Evolutionary conservation across 2,329 filamentous ascomycete species (phyloP), one percentile per base, ranked within the genome.

Genomic region (Lasiodiplodia citricola): DNA sequence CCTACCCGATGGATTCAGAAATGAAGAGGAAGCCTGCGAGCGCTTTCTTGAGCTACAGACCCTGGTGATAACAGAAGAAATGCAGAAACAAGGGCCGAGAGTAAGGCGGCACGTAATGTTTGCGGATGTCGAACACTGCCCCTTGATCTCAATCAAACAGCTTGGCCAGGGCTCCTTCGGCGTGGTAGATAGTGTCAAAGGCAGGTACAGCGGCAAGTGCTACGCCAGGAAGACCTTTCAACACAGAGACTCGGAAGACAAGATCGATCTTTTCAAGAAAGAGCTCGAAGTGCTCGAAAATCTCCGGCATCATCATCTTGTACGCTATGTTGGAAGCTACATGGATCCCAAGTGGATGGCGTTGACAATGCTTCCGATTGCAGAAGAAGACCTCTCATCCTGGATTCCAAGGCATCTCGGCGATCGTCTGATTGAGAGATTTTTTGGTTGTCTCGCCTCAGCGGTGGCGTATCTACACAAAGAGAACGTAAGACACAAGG

Each of bases 371-470:
- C 25, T 38, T 3, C 67, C 67, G 1, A 38, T 70, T n/a, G 69
- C 68, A 16, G 68, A 70, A 18, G 57, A 44, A n/a, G 66, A 70
- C 35, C 69, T 72, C 0, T 64, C 25, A 56, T 44, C 38, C 38
- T 66, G 41, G 58, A 10, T 52, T 6, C 11, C n/a, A 28, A 11
- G 8, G 31, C 69, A 13, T 66, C 68, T 47, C 10, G 41, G 41
- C 16, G 21, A 67, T 28, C 7, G 13, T 28, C 54, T 68, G 23
- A 54, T 74, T 16, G 67, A 71, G 41, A 71, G 68, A 14, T 75
- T 73, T 64, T 78, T 77, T 70, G 75, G 74, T 41, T 77, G 76
- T 52, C 70, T 79, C n/a, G 72, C 69, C 41, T 58, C 57, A 23
- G 73, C 72, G 37, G 70, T 77, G 8, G 58, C 70, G 21, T 77